These are phyloP conservation scores for Pyropia haitanensis DNA, from an alignment of 23 red algal genomes.

Conservation along the genomic window DNA sequence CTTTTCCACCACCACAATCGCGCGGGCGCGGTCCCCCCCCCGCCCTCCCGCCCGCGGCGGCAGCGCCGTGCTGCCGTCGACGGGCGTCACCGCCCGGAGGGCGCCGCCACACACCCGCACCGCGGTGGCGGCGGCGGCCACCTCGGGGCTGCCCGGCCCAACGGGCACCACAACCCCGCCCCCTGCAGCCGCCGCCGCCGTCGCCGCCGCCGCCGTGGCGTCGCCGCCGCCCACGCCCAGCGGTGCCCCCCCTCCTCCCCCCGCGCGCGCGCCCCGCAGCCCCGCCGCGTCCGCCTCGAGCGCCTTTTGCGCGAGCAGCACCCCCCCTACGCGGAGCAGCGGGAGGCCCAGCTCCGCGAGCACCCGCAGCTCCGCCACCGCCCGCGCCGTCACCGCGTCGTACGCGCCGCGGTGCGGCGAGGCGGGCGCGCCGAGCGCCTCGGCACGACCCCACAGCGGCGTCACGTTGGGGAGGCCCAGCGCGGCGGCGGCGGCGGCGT, in stretches of 20 bases:
- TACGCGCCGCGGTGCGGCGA: conserved; percentile 26
- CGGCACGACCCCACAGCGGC: conserved; percentile 61
- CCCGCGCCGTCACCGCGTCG: conserved; percentile 51
- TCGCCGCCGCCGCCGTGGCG: conserved; percentile 14
- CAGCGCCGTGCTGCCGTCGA: conserved; percentile 3
- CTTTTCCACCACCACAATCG: conserved; percentile 23
- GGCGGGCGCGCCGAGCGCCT: conserved; percentile 16
- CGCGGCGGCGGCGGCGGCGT: conserved; percentile 16
- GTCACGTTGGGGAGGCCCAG: conserved; percentile 59
- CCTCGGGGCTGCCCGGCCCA: background rate
- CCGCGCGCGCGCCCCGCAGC: conserved; percentile 19
- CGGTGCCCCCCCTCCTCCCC: conserved; percentile 3
- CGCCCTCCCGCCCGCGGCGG: no score
- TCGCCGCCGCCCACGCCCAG: conserved; percentile 1
- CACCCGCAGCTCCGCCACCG: conserved; percentile 59
- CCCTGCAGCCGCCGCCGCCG: background rate
- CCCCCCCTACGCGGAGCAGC: conserved; percentile 55
- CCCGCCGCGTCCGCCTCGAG: conserved; percentile 19
- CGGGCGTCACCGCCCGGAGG: background rate
- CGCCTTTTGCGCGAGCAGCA: conserved; percentile 69
- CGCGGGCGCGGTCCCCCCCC: no score
- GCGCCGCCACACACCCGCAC: background rate
- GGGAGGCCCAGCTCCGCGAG: conserved; percentile 63
- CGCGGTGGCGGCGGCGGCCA: background rate
- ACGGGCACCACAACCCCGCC: background rate